Base-by-base conservation (phyloP, 768 basidiomycete species). In the Serendipita sp. region DNA sequence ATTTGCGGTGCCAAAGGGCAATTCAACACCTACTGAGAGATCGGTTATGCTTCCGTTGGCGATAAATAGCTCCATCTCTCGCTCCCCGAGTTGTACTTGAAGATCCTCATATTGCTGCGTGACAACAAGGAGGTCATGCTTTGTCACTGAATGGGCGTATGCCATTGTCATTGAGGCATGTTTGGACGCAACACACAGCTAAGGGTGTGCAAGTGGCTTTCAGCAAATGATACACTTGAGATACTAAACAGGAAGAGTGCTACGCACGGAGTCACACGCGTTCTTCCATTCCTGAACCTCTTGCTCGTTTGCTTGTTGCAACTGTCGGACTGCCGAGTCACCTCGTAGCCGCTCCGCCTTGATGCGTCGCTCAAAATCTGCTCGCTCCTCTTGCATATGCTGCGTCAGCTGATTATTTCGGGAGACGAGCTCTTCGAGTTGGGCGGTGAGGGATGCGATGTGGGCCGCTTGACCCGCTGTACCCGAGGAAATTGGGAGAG, bases 131-230 rank as follows among this genome's bases (percentile, higher is more conserved):
- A 58, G 30, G 30, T 58, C 53, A n/a, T 58, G 26, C 13, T 58
- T 58, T n/a, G 53, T 58, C 11, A 58, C 53, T n/a, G 24, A n/a
- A 58, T 58, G 53, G 9, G 26, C 53, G 20, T 58, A 58, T 58
- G 20, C 53, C 24, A 58, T 58, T 26, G 53, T 22, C n/a, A n/a
- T n/a, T 33, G 17, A n/a, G 17, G 53, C 53, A 58, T 58, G 53
- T 26, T 30, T n/a, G 4, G 53, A 28, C 17, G 53, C 24, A 11
- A 28, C n/a, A n/a, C 53, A 31, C 17, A 58, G 53, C 53, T 58
- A 24, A 9, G 7, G 45, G 5, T 38, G 38, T 38, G 5, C 38
- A 38, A 7, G 45, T 11, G 17, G 45, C 9, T 5, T 22, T 50
- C 45, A 50, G 45, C 45, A 28, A 5, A 50, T 50, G n/a, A 50